phyloP scores from a whole-genome alignment of 2,329 filamentous ascomycete species.

The Berkeleyomyces basicola region DNA sequence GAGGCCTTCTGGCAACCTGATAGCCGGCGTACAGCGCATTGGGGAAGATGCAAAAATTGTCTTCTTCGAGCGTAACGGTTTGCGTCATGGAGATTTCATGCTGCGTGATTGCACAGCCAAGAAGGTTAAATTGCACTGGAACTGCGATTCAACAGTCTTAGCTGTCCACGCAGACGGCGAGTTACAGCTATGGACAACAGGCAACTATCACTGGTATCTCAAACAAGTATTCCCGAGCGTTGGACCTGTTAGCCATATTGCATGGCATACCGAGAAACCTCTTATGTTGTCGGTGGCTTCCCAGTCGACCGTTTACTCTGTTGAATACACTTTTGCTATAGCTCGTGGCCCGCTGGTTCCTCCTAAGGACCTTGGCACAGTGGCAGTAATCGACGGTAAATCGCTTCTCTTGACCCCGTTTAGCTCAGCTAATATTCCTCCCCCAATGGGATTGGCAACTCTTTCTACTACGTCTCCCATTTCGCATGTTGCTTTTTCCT shows the following conservation, averaged over 20 bases:
- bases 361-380: conserved; percentile 61
- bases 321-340: conserved; percentile 51
- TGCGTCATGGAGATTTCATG: conserved; percentile 89
- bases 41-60: conserved; percentile 54
- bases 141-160: conserved; percentile 77
- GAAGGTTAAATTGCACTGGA: conserved; percentile 62
- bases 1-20: conserved; percentile 77
- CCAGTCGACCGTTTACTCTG: conserved; percentile 8
- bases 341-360: conserved; percentile 51
- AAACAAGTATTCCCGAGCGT: conserved; percentile 63
- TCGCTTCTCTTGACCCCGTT: conserved; percentile 73
- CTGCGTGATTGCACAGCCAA: conserved; percentile 43
- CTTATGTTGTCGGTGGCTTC: conserved; percentile 46
- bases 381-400: conserved; percentile 71
- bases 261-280: conserved; percentile 79
- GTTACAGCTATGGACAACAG: conserved; percentile 90
- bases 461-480: conserved; percentile 44
- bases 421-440: conserved; percentile 68
- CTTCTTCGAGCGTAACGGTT: conserved; percentile 94
- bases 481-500: conserved; percentile 59
- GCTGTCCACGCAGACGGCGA: conserved; percentile 59
- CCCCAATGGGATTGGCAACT: conserved; percentile 79
- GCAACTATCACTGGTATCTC: conserved; percentile 95
- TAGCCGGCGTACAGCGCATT: conserved; percentile 70
- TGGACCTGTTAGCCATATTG: conserved; percentile 22